Evolutionary conservation across 345 rosid species (phyloP), one percentile per base, ranked within the genome.

Genomic region (Pseudoturritis turrita): DNA sequence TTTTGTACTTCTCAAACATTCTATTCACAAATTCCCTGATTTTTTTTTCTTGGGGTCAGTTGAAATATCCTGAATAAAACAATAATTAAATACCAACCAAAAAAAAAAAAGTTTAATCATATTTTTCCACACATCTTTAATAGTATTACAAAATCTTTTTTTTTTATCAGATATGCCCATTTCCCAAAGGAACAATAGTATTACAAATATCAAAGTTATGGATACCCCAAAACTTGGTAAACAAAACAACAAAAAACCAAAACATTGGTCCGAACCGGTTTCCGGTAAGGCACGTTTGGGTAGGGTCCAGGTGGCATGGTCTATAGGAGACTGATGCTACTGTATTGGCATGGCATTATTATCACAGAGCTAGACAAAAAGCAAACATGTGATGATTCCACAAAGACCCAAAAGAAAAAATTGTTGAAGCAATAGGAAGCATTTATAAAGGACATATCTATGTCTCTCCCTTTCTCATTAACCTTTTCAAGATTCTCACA

Each of bases 351-450:
- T 75, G 70, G 35, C 75, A 59, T 76, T 75, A 68, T 53, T 60
- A 52, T 68, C 41, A 67, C 73, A 68, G 49, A 75, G 37, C 18
- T 36, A 60, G 73, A 68, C 73, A 68, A 58, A 76, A 62, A 69
- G 71, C 79, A 76, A 61, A 76, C 75, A 76, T 69, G 78, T 75
- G 78, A 74, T 74, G 78, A 74, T 74, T 74, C 68, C 78, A 45
- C 57, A 57, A 22, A 59, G 31, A 67, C 78, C 77, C 78, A 74
- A 67, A 66, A 74, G 25, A 66, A 39, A 58, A 0, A 8, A 4
- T 65, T 59, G 78, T 66, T 39, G 39, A 33, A 74, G 47, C 68
- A 13, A 49, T 65, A 49, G 68, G 73, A 74, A 74, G 68, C 73
- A 66, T 9, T 49, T 49, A 15, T 6, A 65, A 49, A 40, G 67